These are phyloP conservation scores for Suhomyces sp. DNA, from an alignment of 805 yeast genomes.

Conservation along the genomic window DNA sequence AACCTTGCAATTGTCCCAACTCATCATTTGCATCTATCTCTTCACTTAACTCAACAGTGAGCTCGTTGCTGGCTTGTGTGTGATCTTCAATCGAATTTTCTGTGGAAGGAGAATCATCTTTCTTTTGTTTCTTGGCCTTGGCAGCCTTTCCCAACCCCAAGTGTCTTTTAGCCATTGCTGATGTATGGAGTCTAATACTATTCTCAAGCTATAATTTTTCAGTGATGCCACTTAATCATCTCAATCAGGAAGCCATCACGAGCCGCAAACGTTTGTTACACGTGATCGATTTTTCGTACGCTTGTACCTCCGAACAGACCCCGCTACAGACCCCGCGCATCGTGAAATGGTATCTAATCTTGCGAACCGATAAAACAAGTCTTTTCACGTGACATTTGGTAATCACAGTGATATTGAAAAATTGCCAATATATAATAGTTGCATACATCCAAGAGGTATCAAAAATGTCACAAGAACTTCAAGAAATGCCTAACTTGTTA, in stretches of 20 bases:
- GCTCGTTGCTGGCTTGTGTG: slow-evolving; percentile 20
- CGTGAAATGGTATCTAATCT: too few relatives aligned
- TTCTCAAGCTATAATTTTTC: too few relatives aligned
- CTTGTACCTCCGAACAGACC: neutral
- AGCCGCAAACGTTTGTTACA: slow-evolving; percentile 5
- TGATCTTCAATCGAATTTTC: slow-evolving; percentile 18
- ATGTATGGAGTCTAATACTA: too few relatives aligned
- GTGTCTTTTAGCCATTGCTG: slow-evolving; percentile 27
- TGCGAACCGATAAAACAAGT: neutral
- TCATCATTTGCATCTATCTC: slow-evolving; percentile 77
- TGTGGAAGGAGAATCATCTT: slow-evolving; percentile 4
- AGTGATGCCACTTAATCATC: too few relatives aligned
- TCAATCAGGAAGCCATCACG: neutral
- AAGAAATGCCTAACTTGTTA: slow-evolving; percentile 24
- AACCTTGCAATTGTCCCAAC: slow-evolving; percentile 67
- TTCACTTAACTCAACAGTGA: slow-evolving; percentile 64
- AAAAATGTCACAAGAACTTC: neutral
- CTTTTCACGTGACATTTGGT: slow-evolving; percentile 17
- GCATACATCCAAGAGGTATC: too few relatives aligned
- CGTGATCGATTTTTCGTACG: too few relatives aligned
- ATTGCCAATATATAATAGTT: slow-evolving; percentile 2
- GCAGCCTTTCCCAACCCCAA: slow-evolving; percentile 40
- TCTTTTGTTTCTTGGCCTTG: slow-evolving; percentile 26
- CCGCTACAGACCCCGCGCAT: too few relatives aligned
- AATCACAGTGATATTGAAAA: slow-evolving; percentile 8